Evolutionary conservation across 192 early-diverging fungal genomes (phyloP).

Genomic region (Coemansia interrupta): DNA sequence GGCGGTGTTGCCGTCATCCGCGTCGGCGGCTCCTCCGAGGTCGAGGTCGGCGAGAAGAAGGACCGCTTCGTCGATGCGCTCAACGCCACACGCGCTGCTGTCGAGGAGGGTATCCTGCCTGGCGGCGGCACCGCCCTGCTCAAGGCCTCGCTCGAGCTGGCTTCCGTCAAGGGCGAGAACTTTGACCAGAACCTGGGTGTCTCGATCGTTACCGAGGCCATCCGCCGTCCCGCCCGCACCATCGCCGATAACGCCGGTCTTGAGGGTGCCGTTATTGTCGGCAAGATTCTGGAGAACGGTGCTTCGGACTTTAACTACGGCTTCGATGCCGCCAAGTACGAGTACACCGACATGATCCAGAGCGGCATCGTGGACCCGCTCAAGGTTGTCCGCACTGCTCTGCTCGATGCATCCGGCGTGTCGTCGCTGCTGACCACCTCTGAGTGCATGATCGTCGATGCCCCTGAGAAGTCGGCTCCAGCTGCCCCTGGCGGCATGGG

Average conservation of each 20-base stretch:
- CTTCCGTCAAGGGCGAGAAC: constrained; percentile 81
- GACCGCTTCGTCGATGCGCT: constrained; percentile 98
- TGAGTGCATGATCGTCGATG: constrained; percentile 98
- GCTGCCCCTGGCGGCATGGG: constrained; percentile 67
- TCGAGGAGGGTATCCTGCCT: constrained; percentile 98
- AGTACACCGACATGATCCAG: constrained; percentile 96
- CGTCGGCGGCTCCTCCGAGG: constrained; percentile 96
- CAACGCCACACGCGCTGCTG: constrained; percentile 97
- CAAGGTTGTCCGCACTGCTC: constrained; percentile 98
- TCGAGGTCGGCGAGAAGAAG: constrained; percentile 99
- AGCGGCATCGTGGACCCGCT: constrained; percentile 96
- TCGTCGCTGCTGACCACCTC: constrained; percentile 96
- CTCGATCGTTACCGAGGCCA: constrained; percentile 92
- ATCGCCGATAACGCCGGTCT: constrained; percentile 98
- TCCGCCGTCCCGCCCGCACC: constrained; percentile 87
- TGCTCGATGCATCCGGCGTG: constrained; percentile 96
- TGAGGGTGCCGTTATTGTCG: constrained; percentile 95
- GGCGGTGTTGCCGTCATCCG: constrained; percentile 99
- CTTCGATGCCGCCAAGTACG: constrained; percentile 87
- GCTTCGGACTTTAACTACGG: constrained; percentile 83
- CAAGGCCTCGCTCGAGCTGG: constrained; percentile 85
- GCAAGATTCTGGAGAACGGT: constrained; percentile 84
- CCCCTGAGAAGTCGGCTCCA: constrained; percentile 68
- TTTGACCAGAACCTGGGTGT: constrained; percentile 99
- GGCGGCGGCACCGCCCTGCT: constrained; percentile 97